A percentile compares a stretch with the other conserved stretches of the same genome.
Conservation (phyloP, 352 stramenopile genomes). For the Pythium coloratum region DNA sequence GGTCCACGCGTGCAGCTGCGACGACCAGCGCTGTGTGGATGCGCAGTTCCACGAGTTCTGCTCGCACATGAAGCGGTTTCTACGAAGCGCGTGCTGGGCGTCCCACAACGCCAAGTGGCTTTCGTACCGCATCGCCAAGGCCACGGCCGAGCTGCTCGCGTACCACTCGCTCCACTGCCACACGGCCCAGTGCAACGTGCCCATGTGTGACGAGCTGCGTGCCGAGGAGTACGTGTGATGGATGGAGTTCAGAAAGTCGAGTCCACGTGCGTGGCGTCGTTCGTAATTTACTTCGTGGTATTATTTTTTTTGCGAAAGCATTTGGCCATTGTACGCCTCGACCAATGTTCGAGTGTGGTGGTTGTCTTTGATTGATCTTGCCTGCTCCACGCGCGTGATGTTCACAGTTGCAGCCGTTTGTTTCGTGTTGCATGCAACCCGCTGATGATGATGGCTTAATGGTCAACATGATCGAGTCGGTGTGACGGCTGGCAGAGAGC, state of each 20-base stretch:
- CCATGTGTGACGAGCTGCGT: constrained; percentile 28
- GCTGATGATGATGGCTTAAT: background rate
- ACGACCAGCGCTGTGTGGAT: constrained; percentile 41
- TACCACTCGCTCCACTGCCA: constrained; percentile 52
- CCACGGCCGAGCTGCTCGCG: constrained; percentile 53
- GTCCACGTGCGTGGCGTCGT: too few relatives aligned
- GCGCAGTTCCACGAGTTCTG: constrained; percentile 44
- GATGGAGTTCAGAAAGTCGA: background rate
- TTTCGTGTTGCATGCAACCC: too few relatives aligned
- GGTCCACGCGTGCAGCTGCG: constrained; percentile 61
- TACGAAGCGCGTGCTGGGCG: constrained; percentile 66
- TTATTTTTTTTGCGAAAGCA: background rate
- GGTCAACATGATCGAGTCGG: too few relatives aligned
- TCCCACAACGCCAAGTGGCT: constrained; percentile 62
- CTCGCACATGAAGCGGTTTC: constrained; percentile 63
- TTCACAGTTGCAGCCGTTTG: too few relatives aligned
- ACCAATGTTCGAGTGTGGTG: too few relatives aligned
- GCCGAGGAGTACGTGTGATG: constrained; percentile 30
- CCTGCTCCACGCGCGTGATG: too few relatives aligned
- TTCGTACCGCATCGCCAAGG: constrained; percentile 40
- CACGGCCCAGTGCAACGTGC: constrained; percentile 23
- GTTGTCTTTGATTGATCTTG: too few relatives aligned
- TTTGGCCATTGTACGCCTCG: too few relatives aligned
- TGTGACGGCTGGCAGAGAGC: background rate
- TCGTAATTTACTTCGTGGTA: background rate